Base-by-base conservation (phyloP, 495 filamentous ascomycete genomes). In the Aspergillus panamensis region DNA sequence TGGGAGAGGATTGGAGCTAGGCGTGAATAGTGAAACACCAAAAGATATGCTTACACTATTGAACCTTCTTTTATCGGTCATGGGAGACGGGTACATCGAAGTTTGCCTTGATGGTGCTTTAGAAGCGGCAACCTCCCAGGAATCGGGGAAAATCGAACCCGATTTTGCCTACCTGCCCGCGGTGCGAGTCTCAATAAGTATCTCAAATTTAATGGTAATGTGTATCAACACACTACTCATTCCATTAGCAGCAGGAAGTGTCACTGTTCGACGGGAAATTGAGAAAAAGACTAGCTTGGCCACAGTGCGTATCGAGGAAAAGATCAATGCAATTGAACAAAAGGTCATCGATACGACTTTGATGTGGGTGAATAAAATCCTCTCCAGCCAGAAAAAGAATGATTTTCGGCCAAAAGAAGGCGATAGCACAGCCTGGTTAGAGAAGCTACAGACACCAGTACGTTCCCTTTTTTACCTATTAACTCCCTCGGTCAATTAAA, bases 71-170 rank as follows among this genome's bases (percentile, higher is more conserved):
- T 81, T 97, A 21, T 83, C 85, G 14, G 87, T 89, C 59, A 94
- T 97, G 88, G 92, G 90, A 51, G 91, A 95, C 63, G 87, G 92
- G 37, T 99, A 97, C 65, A 78, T 99, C 30, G 95, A 99, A 65
- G 93, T 96, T 3, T 90, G 89, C 31, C 82, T 99, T 6, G 94
- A 97, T 65, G 90, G 92, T 8, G 89, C 88, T 40, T 78, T 87
- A 48, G 91, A 96, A 65, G 74, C 79, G 50, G 87, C 90, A 53
- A 78, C 84, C 12, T 78, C 87, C 4, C 90, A 94, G 66, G 90
- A 96, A 66, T 82, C 78, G 51, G 70, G 79, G 14, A 96, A 90
- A 66, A 82, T 76, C 13, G 95, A 97, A 65, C 95, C 95, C 3
- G 94, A 97, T 71, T 79, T 99, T 37, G 80, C 79, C 12, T 96